phyloP scores from a whole-genome alignment of 2,329 filamentous ascomycete genomes.

The Hysterium pulicare region DNA sequence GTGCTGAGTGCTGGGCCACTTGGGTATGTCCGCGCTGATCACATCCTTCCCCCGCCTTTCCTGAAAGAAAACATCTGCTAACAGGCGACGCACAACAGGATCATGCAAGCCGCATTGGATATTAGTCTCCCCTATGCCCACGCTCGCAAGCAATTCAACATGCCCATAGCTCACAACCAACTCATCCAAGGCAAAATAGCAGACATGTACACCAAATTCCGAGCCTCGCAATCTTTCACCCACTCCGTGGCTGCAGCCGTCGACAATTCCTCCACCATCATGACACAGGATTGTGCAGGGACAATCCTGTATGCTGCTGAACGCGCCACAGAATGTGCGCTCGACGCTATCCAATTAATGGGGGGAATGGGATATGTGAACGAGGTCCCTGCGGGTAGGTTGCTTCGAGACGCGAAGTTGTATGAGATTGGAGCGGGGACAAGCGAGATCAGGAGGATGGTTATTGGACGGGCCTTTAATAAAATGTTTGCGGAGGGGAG shows the following conservation, averaged over 20 bases:
- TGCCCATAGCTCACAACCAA: constrained; percentile 86
- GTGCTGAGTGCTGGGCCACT: constrained; percentile 88
- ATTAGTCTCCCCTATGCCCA: constrained; percentile 85
- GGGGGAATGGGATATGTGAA: constrained; percentile 96
- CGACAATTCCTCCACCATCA: constrained; percentile 57
- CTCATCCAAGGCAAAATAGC: constrained; percentile 89
- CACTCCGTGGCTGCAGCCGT: constrained; percentile 76
- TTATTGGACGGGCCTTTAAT: constrained; percentile 90
- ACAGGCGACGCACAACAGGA: constrained; percentile 32
- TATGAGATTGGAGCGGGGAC: constrained; percentile 98
- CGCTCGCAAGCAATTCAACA: constrained; percentile 81
- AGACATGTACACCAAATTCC: constrained; percentile 95
- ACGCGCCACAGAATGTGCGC: constrained; percentile 77
- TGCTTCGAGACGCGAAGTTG: constrained; percentile 74
- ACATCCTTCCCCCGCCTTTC: not conserved
- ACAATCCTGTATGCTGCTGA: constrained; percentile 93
- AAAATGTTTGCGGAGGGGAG: constrained; percentile 61
- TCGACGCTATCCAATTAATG: constrained; percentile 88
- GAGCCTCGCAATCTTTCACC: constrained; percentile 81
- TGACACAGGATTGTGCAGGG: constrained; percentile 89
- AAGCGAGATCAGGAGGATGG: constrained; percentile 88
- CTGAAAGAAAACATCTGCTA: not conserved
- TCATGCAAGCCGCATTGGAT: constrained; percentile 92
- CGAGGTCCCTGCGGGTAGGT: constrained; percentile 84
- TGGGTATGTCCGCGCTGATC: constrained; percentile 48